These are phyloP conservation scores for Nicotiana knightiana DNA, from an alignment of 257 asterid genomes.

Conservation along the genomic window DNA sequence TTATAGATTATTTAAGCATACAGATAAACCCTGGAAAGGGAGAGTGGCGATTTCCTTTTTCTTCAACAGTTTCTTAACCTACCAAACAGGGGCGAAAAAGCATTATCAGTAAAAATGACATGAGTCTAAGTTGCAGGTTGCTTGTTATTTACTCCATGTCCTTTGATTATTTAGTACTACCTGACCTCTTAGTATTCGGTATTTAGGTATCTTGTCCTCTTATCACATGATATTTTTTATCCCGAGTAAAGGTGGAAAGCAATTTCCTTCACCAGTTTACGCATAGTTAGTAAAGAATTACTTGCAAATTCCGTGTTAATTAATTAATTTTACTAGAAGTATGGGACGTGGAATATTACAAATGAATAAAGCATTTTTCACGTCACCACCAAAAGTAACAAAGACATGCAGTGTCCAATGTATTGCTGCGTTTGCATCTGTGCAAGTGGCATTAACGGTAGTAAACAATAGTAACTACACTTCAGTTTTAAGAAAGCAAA, in stretches of 20 bases:
- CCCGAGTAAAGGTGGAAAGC: neutral
- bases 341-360: too few species aligned
- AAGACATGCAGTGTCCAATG: too few species aligned
- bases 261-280: neutral
- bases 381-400: too few species aligned
- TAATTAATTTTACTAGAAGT: too few species aligned
- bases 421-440: too few species aligned
- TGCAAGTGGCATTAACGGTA: neutral
- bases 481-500: too few species aligned
- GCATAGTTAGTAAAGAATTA: neutral
- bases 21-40: neutral
- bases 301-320: neutral
- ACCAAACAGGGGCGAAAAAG: neutral
- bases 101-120: neutral
- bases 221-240: neutral
- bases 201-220: neutral
- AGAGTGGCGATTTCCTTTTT: neutral
- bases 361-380: too few species aligned
- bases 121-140: neutral
- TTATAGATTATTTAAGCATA: neutral
- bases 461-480: too few species aligned
- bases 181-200: neutral
- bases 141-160: neutral
- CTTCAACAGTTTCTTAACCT: neutral
- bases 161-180: neutral